Base-by-base conservation (phyloP, 2,329 filamentous ascomycete genomes). In the Monilinia laxa region DNA sequence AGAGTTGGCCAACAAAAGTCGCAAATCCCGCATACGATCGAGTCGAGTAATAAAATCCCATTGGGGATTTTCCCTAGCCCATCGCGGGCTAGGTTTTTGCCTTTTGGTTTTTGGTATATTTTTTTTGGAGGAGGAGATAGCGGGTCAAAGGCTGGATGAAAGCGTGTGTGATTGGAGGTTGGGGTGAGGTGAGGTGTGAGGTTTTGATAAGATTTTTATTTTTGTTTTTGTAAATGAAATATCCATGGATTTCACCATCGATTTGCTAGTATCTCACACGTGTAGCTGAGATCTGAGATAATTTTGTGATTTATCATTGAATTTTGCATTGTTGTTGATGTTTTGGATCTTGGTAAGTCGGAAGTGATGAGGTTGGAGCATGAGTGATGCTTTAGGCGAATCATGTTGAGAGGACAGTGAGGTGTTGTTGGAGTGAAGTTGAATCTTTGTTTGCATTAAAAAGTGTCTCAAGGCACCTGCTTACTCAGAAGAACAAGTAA, bases 21-120 rank as follows among this genome's bases (percentile, higher is more conserved):
- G 45, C 45, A n/a, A 49, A 49, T 49, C 45, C 45, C 45, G 45
- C 45, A 49, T 51, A 51, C 45, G 45, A 49, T n/a, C 20, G 45
- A 25, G 25, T 4, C 47, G 47, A 51, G 47, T 51, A 51, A 51
- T 51, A 25, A 25, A 51, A 51, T 51, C 47, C 47, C 10, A 25
- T 51, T 5, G 4, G 47, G 47, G 47, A 51, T 51, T 51, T 51
- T 51, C 47, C 47, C 47, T 51, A 51, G 47, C 47, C 47, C 47
- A 2, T 12, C 16, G 12, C 12, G 47, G 47, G 47, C 47, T 51
- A 51, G 47, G 47, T 51, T 51, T 51, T 51, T 51, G 47, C 47
- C n/a, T 23, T 51, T 23, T 51, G 47, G 47, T 51, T 23, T 23
- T 23, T 51, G 47, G n/a, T n/a, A n/a, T 23, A 3, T 16, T 53